These are phyloP conservation scores for Clonostachys rhizophaga DNA, from an alignment of 2,329 filamentous ascomycete species.

Conservation along the genomic window DNA sequence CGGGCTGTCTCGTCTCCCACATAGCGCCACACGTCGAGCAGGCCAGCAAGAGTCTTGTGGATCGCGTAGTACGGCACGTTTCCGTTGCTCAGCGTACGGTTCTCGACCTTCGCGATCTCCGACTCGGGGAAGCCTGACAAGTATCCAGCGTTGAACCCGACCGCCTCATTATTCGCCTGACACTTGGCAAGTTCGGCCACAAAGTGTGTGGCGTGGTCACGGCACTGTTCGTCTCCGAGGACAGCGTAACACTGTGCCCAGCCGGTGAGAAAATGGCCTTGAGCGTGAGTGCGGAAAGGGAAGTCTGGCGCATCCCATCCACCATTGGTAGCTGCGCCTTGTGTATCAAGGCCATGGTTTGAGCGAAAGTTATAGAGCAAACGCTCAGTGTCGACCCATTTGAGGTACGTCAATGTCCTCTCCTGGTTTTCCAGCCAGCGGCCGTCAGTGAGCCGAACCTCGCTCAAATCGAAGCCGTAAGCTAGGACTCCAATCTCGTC, in stretches of 20 bases:
- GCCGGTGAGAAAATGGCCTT: constrained; percentile 44
- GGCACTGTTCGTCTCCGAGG: constrained; percentile 33
- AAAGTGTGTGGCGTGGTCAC: constrained; percentile 37
- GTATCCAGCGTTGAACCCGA: constrained; percentile 38
- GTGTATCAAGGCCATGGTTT: constrained; percentile 39
- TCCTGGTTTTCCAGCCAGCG: constrained; percentile 21
- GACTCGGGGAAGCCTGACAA: constrained; percentile 47
- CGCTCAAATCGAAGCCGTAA: constrained; percentile 2
- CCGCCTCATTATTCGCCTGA: constrained; percentile 41
- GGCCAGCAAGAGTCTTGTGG: constrained; percentile 47
- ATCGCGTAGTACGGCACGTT: constrained; percentile 50
- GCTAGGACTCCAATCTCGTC: not conserved
- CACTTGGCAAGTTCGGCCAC: constrained; percentile 42
- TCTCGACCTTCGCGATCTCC: constrained; percentile 37
- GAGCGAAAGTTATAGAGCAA: constrained; percentile 42
- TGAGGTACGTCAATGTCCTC: constrained; percentile 39
- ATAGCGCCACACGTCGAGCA: constrained; percentile 43
- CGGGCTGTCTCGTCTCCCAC: constrained; percentile 34
- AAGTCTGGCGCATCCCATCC: constrained; percentile 51
- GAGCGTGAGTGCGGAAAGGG: constrained; percentile 44
- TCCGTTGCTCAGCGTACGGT: constrained; percentile 34
- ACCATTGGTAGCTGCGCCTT: constrained; percentile 36
- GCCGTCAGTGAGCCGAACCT: constrained; percentile 1
- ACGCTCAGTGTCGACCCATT: constrained; percentile 35
- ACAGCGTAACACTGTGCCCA: constrained; percentile 44